Evolutionary conservation across 768 basidiomycete genomes (phyloP).

Genomic region (Astraeus odoratus): DNA sequence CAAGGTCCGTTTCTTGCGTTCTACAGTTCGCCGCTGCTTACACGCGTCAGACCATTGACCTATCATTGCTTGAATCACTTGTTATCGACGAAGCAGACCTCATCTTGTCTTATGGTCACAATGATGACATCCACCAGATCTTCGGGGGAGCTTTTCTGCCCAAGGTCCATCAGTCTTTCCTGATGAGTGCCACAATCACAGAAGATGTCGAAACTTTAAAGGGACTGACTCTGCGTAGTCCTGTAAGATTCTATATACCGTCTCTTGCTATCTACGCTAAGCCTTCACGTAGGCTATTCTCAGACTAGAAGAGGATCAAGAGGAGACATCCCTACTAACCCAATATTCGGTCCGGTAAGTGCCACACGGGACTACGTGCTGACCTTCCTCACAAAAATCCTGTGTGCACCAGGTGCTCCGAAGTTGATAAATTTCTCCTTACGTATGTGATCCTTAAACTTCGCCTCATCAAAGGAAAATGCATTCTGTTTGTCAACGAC

Average conservation of each 20-base stretch:
- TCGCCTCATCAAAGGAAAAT: constrained; percentile 92
- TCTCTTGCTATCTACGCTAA: background rate
- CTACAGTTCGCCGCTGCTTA: too few species aligned
- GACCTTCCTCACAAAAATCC: background rate
- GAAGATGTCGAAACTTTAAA: constrained; percentile 92
- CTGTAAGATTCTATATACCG: constrained; percentile 44
- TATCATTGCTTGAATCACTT: constrained; percentile 69
- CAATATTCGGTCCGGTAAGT: constrained; percentile 78
- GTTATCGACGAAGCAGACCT: constrained; percentile 98
- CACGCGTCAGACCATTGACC: constrained; percentile 47
- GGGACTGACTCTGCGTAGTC: constrained; percentile 78
- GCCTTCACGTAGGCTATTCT: constrained; percentile 61
- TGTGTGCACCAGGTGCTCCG: constrained; percentile 59
- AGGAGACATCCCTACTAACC: constrained; percentile 70
- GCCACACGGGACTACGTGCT: background rate
- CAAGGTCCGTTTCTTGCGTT: constrained; percentile 39
- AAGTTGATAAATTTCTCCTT: constrained; percentile 95
- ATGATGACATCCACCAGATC: constrained; percentile 76
- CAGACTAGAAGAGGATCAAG: constrained; percentile 81
- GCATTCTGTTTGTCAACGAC: constrained; percentile 93
- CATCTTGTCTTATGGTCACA: constrained; percentile 93
- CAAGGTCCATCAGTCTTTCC: constrained; percentile 81
- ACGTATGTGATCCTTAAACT: constrained; percentile 96
- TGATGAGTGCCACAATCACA: constrained; percentile 98
- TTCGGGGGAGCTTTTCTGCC: constrained; percentile 67